phyloP scores from a whole-genome alignment of 1,284 basidiomycete species.

The Bondarzewia mesenterica region DNA sequence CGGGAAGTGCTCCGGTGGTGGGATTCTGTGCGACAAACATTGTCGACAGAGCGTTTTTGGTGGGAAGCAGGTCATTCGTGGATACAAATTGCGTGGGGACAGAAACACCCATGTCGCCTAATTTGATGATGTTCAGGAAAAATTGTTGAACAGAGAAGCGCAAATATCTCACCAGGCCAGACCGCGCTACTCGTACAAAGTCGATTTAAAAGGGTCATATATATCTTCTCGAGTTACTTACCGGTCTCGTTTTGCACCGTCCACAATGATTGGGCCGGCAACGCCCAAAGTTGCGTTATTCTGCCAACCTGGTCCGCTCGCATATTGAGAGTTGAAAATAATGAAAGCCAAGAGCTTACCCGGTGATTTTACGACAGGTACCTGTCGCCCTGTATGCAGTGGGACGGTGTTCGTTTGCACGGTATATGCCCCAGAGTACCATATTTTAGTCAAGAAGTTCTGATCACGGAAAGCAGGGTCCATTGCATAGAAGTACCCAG shows the following conservation, averaged over 20 bases:
- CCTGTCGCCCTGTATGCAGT: conserved; percentile 42
- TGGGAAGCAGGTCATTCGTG: conserved; percentile 47
- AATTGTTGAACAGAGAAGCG: not conserved
- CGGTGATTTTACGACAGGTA: conserved; percentile 33
- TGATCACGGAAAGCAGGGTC: conserved; percentile 39
- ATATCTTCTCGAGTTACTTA: conserved; percentile 14
- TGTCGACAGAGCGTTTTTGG: conserved; percentile 46
- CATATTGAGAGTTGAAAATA: not conserved
- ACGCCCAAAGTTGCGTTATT: conserved; percentile 50
- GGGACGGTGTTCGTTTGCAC: conserved; percentile 53
- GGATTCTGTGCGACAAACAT: conserved; percentile 50
- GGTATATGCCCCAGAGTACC: conserved; percentile 57
- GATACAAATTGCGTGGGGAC: conserved; percentile 55
- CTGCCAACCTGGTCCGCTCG: conserved; percentile 40
- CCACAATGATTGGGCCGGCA: conserved; percentile 54
- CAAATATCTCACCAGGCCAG: conserved; percentile 37
- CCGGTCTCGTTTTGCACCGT: conserved; percentile 55
- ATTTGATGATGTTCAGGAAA: not conserved
- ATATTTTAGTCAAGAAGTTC: conserved; percentile 50
- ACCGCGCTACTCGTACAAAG: conserved; percentile 31
- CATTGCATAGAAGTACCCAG: conserved; percentile 46
- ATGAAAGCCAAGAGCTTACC: conserved; percentile 17
- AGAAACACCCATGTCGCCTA: conserved; percentile 56
- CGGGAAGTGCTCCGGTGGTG: conserved; percentile 43
- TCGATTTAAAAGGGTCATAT: not conserved